A percentile compares a stretch with the other conserved stretches of the same genome.
Conservation (phyloP, 73 alveolate genomes). For the Breviolum minutum region DNA sequence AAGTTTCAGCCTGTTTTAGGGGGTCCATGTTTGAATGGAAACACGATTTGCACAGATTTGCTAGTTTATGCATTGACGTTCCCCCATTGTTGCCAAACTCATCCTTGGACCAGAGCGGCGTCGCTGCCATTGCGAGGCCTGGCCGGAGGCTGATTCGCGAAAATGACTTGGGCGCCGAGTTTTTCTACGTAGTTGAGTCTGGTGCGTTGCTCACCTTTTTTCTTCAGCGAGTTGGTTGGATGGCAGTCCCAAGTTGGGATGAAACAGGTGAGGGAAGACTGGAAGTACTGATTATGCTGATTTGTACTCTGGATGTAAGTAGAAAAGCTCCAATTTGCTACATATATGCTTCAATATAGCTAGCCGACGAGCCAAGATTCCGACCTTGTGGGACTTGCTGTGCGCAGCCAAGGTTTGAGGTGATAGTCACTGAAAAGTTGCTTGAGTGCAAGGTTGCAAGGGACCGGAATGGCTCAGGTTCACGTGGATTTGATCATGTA, state of each 20-base stretch:
- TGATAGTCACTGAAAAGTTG: conserved; percentile 44
- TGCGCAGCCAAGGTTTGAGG: conserved; percentile 53
- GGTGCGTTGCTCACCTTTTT: conserved; percentile 13
- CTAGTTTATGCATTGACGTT: not conserved
- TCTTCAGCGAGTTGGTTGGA: no score
- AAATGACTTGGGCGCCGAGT: conserved; percentile 64
- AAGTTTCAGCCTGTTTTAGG: not conserved
- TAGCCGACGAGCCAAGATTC: not conserved
- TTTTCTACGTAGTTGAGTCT: conserved; percentile 58
- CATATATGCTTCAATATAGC: not conserved
- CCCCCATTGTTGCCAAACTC: not conserved
- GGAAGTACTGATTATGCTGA: no score
- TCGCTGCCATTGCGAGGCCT: not conserved
- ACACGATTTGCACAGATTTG: not conserved
- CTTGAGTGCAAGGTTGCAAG: not conserved
- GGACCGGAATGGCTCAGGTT: not conserved
- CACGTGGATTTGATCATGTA: no score
- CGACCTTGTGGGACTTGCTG: not conserved
- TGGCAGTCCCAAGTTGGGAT: no score
- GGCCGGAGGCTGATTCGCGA: conserved; percentile 70
- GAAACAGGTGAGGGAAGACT: no score
- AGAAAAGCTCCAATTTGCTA: not conserved
- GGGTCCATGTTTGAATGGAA: not conserved
- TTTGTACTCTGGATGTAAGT: no score
- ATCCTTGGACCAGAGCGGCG: not conserved